Percentiles rank a stretch among this genome's conserved stretches.
These are phyloP conservation scores for Eutypa lata DNA, from an alignment of 2,329 filamentous ascomycete species.

Conservation along the genomic window DNA sequence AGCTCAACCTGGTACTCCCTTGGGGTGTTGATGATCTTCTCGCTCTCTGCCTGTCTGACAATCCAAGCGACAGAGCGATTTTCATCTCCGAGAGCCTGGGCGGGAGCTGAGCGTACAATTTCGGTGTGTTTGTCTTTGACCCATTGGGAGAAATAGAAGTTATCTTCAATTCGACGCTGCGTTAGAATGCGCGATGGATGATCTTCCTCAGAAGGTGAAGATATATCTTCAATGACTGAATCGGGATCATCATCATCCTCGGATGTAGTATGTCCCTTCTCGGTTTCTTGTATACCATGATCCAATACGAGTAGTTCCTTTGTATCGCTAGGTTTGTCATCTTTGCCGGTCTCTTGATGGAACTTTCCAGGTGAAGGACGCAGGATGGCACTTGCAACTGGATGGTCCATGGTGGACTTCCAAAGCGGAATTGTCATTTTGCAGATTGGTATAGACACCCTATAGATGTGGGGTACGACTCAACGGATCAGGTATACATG, in stretches of 20 bases:
- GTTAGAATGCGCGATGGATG: background rate
- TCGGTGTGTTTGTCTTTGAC: conserved; percentile 16
- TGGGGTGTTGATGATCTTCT: conserved; percentile 68
- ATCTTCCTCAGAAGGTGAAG: background rate
- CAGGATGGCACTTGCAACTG: background rate
- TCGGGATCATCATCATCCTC: conserved; percentile 4
- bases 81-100: conserved; percentile 12
- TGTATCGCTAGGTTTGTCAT: background rate
- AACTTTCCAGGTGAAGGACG: background rate
- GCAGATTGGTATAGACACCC: background rate
- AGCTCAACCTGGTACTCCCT: conserved; percentile 91
- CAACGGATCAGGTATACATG: background rate
- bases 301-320: no score
- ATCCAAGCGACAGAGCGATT: conserved; percentile 31
- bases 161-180: conserved; percentile 10
- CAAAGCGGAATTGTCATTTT: background rate
- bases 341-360: background rate
- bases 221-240: conserved; percentile 11
- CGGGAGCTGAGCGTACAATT: conserved; percentile 6
- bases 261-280: conserved; percentile 14
- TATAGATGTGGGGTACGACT: background rate
- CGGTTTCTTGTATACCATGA: conserved; percentile 1
- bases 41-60: conserved; percentile 34
- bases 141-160: conserved; percentile 17
- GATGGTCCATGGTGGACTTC: background rate